Evolutionary conservation across 2,329 filamentous ascomycete genomes (phyloP).

Genomic region (Penicillium sp.): DNA sequence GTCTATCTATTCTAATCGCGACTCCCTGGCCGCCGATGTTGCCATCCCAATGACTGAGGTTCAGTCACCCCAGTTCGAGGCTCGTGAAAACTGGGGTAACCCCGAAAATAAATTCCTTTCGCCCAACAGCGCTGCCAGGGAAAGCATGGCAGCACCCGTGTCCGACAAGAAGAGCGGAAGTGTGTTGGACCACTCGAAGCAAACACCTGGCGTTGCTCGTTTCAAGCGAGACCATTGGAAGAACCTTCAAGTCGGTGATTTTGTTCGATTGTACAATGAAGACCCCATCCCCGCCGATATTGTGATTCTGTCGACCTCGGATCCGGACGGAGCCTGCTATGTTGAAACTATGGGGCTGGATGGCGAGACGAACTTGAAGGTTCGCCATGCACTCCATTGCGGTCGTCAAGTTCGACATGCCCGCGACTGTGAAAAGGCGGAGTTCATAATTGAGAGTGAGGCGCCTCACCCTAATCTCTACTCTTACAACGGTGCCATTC

Average conservation of each 20-base stretch:
- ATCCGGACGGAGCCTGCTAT: slow-evolving; percentile 91
- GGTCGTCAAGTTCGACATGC: slow-evolving; percentile 82
- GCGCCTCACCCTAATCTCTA: slow-evolving; percentile 90
- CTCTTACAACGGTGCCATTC: slow-evolving; percentile 85
- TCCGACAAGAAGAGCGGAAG: slow-evolving; percentile 56
- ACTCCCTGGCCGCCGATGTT: slow-evolving; percentile 49
- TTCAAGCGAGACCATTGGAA: slow-evolving; percentile 97
- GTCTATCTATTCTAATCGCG: slow-evolving; percentile 56
- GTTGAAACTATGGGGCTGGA: slow-evolving; percentile 98
- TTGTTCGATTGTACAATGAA: slow-evolving; percentile 92
- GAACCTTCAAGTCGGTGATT: slow-evolving; percentile 90
- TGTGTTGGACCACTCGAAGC: slow-evolving; percentile 70
- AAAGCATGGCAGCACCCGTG: slow-evolving; percentile 28
- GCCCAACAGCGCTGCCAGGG: slow-evolving; percentile 30
- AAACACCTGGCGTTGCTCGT: slow-evolving; percentile 67
- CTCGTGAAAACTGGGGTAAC: slow-evolving; percentile 43
- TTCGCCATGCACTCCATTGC: slow-evolving; percentile 85
- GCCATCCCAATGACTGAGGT: slow-evolving; percentile 97
- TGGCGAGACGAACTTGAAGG: slow-evolving; percentile 96
- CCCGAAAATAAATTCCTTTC: slow-evolving; percentile 34
- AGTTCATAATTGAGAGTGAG: slow-evolving; percentile 89
- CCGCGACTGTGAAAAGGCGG: slow-evolving; percentile 82
- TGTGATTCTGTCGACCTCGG: slow-evolving; percentile 88
- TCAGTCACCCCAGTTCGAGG: slow-evolving; percentile 69
- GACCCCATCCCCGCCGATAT: slow-evolving; percentile 94